Evolutionary conservation across 176 grass and related monocot genomes (phyloP), one percentile per base, ranked within the genome.

Genomic region (Triticum monococcum): DNA sequence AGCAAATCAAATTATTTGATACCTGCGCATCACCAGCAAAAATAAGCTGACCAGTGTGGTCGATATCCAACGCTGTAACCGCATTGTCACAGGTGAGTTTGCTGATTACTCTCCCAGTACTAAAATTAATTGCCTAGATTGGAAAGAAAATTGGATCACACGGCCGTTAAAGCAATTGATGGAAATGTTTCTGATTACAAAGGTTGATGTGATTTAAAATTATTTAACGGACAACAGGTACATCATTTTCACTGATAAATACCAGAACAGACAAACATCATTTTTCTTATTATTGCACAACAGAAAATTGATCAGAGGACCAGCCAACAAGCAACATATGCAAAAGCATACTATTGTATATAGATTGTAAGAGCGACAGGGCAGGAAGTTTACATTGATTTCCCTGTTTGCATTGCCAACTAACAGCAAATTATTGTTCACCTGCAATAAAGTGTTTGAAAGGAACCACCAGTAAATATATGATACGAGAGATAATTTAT

Each of bases 351-450:
- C 14, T 71, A 76, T 22, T 37, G 14, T 76, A 73, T 22, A 69
- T 82, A 78, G 72, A 79, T 60, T 82, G 13, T 67, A 30, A 41
- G 18, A 60, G 64, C 30, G 61, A 80, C 68, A 75, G 79, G 46
- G 12, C 52, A 86, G 16, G 86, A 89, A 26, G 18, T 37, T 88
- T 99, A 99, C 97, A 75, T 80, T 99, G 79, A 99, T 92, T 91
- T 99, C 97, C 85, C 81, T 99, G 78, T 93, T 94, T 80, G 90
- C 81, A 14, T 99, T 99, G 72, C 97, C 97, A 87, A 94, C 90
- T 75, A 92, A 80, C 78, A 99, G 87, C 63, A 99, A 94, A 87
- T 99, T 99, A 90, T 99, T 99, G 75, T 99, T 99, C 26, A 99
- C 94, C 97, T 99, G 92, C 85, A 91, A 82, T 64, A 62, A 86